Base-by-base conservation (phyloP, 176 grass and related monocot genomes). In the Oryza longistaminata region DNA sequence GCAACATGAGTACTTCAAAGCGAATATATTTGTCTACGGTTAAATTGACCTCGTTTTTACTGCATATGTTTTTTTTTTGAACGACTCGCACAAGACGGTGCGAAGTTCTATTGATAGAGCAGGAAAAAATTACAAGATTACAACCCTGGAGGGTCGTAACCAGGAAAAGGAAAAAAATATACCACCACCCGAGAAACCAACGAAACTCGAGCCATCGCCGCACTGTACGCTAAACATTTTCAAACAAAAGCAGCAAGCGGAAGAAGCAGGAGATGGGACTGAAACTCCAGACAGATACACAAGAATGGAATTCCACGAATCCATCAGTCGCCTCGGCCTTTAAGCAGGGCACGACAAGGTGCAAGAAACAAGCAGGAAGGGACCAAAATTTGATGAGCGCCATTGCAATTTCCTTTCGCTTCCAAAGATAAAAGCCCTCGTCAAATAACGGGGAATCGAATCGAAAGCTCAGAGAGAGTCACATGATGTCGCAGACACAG, bases 351-450 rank as follows among this genome's bases (percentile, higher is more conserved):
- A 81, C 31, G 31, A 4, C 17, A 66, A 40, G 16, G 27, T 35
- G 72, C 21, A 49, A 60, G 46, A 40, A 37, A 84, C 82, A 85
- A 75, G 76, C 70, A 76, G 39, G n/a, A 76, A n/a, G 62, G 10
- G 87, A 80, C 87, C 24, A 76, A 11, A 37, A 14, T 6, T 33
- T 58, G 27, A 39, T 5, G 6, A 35, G 52, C 25, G 64, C 6
- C 14, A 21, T 16, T 19, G 85, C 78, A 10, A 19, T 12, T 50
- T 14, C 50, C 11, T 29, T 25, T 27, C 55, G 10, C 0, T 39
- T 11, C 48, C 12, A 25, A 40, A 40, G 39, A 31, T 2, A 31
- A 31, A 31, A 19, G 71, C 55, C 55, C 17, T 77, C 31, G 62
- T 61, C 44, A 78, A 80, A 84, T 80, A 75, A 73, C 21, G 50